Conservation (phyloP, 140 eudicot species). For the Stevia rebaudiana region DNA sequence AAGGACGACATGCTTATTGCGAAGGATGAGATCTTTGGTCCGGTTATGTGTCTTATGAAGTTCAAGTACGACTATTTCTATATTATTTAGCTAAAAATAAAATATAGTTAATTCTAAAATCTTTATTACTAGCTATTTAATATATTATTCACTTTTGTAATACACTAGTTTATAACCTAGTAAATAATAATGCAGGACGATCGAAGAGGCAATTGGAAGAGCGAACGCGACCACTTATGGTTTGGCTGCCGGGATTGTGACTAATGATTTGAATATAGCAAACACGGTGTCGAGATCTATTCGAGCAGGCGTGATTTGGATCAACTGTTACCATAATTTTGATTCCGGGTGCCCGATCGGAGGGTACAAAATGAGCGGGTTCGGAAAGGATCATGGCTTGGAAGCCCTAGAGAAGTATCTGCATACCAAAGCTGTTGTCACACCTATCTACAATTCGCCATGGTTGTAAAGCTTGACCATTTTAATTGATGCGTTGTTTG, state of each 20-base stretch:
- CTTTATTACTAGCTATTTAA: too few species aligned
- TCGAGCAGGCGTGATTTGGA: conserved; percentile 56
- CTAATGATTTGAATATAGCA: conserved; percentile 46
- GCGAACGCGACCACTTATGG: conserved; percentile 46
- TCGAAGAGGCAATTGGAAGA: conserved; percentile 44
- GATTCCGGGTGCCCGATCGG: conserved; percentile 45
- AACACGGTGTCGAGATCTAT: conserved; percentile 53
- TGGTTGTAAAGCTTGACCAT: conserved; percentile 34
- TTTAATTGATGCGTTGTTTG: neutral
- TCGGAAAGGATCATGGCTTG: conserved; percentile 46
- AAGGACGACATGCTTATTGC: conserved; percentile 51
- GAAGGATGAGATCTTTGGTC: conserved; percentile 51
- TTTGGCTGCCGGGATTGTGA: conserved; percentile 54
- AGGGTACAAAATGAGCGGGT: conserved; percentile 65
- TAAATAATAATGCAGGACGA: conserved; percentile 24
- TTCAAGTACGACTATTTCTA: conserved; percentile 36
- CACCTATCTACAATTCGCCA: conserved; percentile 47
- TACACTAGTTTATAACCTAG: too few species aligned
- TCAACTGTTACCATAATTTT: conserved; percentile 47
- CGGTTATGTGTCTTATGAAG: conserved; percentile 52
- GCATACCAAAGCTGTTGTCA: conserved; percentile 42
- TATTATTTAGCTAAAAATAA: too few species aligned
- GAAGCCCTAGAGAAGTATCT: conserved; percentile 41
- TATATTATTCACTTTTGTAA: too few species aligned
- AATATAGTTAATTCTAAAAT: too few species aligned